A percentile compares a stretch with the other conserved stretches of the same genome.
These are phyloP conservation scores for Xylariales sp. DNA, from an alignment of 2,329 filamentous ascomycete genomes.

Conservation along the genomic window DNA sequence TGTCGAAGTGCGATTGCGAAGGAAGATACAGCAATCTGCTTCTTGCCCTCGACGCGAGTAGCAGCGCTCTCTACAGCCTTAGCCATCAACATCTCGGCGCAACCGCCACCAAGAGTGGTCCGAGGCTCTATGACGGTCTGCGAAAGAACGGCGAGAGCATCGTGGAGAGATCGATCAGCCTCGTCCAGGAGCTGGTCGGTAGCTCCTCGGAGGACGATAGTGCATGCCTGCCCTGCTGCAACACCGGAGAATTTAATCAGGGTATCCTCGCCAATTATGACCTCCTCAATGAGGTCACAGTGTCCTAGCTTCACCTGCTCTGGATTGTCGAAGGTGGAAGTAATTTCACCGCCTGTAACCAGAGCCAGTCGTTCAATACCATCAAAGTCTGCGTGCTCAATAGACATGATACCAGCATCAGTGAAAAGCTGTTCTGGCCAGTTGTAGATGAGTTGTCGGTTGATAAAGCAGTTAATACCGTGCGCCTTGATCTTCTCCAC, in stretches of 20 bases:
- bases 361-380: constrained; percentile 92
- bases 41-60: constrained; percentile 94
- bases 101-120: constrained; percentile 91
- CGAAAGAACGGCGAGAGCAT: constrained; percentile 91
- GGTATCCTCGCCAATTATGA: constrained; percentile 97
- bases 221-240: constrained; percentile 89
- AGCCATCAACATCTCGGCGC: constrained; percentile 98
- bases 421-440: constrained; percentile 99
- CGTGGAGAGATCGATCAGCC: constrained; percentile 91
- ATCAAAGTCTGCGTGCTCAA: constrained; percentile 98
- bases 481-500: constrained; percentile 98
- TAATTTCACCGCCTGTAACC: constrained; percentile 95
- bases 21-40: constrained; percentile 85
- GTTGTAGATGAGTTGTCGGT: constrained; percentile 99
- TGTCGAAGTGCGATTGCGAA: constrained; percentile 89
- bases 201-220: constrained; percentile 90
- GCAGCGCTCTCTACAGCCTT: constrained; percentile 94
- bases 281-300: constrained; percentile 93
- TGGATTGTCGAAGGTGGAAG: constrained; percentile 96
- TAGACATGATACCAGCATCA: constrained; percentile 95
- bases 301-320: constrained; percentile 94
- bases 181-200: constrained; percentile 97
- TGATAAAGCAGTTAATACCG: constrained; percentile 99
- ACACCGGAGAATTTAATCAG: constrained; percentile 97
- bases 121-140: constrained; percentile 94